Percentiles rank a stretch among this genome's conserved stretches.
Evolutionary conservation across 257 asterid genomes (phyloP).

Genomic region (Nemophila menziesii): DNA sequence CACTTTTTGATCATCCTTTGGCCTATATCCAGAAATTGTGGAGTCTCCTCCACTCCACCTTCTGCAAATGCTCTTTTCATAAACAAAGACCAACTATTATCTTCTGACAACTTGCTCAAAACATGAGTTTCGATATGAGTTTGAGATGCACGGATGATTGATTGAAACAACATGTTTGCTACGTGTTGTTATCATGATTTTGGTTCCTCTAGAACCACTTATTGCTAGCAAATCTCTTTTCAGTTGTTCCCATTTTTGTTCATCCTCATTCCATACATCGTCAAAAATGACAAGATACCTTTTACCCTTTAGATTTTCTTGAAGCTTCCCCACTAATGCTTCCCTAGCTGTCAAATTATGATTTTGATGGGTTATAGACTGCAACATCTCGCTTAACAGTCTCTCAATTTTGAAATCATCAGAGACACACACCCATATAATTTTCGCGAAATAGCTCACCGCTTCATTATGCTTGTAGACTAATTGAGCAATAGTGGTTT

Average conservation of each 20-base stretch:
- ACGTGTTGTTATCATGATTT: constrained; percentile 17
- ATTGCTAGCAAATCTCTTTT: constrained; percentile 5
- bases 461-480: too few species aligned
- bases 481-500: too few species aligned
- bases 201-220: constrained; percentile 2
- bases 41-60: constrained; percentile 6
- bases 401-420: constrained; percentile 4
- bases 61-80: constrained; percentile 11
- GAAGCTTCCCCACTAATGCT: constrained; percentile 8
- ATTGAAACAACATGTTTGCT: constrained; percentile 10
- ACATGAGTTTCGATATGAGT: too few species aligned
- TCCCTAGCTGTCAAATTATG: background rate
- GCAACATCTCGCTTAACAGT: constrained; percentile 9
- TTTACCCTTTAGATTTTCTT: background rate
- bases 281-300: constrained; percentile 13
- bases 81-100: constrained; percentile 17
- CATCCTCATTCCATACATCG: constrained; percentile 12
- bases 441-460: background rate
- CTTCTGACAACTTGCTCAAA: constrained; percentile 11
- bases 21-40: constrained; percentile 7
- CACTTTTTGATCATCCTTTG: constrained; percentile 15
- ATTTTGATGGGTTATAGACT: background rate
- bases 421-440: constrained; percentile 10
- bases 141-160: background rate
- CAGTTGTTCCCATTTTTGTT: constrained; percentile 11